Percentiles rank a stretch among this genome's conserved stretches.
Conservation (phyloP, 805 yeast genomes). For the Ogataea henricii region DNA sequence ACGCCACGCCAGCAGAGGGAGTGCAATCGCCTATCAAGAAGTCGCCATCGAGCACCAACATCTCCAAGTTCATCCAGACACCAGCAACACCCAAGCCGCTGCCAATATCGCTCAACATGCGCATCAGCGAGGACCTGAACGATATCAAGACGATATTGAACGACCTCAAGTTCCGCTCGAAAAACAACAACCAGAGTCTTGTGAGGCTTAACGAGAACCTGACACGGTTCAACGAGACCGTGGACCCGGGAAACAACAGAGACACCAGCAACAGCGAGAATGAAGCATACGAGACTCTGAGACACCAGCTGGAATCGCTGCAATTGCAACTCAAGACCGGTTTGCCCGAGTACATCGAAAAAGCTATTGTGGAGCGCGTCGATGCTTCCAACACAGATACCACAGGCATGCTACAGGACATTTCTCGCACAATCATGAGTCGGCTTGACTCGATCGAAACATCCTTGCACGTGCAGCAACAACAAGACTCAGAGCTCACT, state of each 20-base stretch:
- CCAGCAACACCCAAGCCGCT: conserved; percentile 24
- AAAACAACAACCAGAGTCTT: conserved; percentile 24
- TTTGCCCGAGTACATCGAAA: not conserved
- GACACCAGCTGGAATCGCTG: not conserved
- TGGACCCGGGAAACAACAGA: not conserved
- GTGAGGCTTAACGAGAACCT: conserved; percentile 24
- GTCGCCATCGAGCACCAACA: conserved; percentile 24
- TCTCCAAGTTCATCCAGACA: conserved; percentile 19
- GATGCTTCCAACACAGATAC: no score
- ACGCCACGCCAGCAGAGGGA: conserved; percentile 5
- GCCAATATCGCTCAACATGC: conserved; percentile 24
- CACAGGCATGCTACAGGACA: not conserved
- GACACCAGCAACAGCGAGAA: not conserved
- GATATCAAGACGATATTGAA: conserved; percentile 19
- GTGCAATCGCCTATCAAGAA: conserved; percentile 21
- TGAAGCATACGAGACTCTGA: not conserved
- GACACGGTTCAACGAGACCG: conserved; percentile 19
- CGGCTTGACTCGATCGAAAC: not conserved
- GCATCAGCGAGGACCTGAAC: conserved; percentile 22
- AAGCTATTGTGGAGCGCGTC: not conserved
- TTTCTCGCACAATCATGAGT: not conserved
- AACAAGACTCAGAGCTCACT: not conserved
- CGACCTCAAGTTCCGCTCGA: conserved; percentile 25
- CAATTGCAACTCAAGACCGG: not conserved
- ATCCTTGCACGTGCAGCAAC: not conserved